Conservation (phyloP, 225 moss, liverwort and hornwort species). For the Antitrichia curtipendula region DNA sequence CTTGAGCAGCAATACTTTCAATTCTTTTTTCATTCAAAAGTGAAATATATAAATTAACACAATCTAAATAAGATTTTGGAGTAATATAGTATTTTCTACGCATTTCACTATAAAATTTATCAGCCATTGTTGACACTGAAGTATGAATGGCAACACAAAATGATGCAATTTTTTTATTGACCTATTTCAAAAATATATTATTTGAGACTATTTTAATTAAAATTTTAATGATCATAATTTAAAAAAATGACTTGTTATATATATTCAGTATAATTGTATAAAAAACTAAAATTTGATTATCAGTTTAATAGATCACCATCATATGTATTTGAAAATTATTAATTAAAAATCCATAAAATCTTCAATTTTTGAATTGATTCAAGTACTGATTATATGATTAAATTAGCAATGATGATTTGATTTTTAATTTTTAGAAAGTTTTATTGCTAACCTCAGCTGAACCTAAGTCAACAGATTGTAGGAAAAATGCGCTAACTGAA, state of each 20-base stretch:
- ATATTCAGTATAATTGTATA: neutral
- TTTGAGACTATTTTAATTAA: neutral
- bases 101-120: conserved; percentile 61
- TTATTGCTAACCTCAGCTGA: conserved; percentile 25
- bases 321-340: neutral
- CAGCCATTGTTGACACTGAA: conserved; percentile 72
- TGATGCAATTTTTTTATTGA: conserved; percentile 65
- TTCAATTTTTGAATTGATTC: neutral
- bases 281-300: neutral
- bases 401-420: too few relatives aligned
- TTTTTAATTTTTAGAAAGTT: accelerated
- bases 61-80: conserved; percentile 91
- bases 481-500: conserved; percentile 56
- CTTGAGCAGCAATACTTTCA: conserved; percentile 70
- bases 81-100: conserved; percentile 87
- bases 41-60: conserved; percentile 67
- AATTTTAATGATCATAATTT: neutral
- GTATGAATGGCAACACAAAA: conserved; percentile 83
- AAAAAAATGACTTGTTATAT: too few relatives aligned
- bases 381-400: neutral
- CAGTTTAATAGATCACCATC: neutral
- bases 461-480: conserved; percentile 49
- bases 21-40: conserved; percentile 61
- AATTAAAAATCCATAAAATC: too few relatives aligned
- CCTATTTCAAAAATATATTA: neutral